Evolutionary conservation across 1,284 basidiomycete genomes (phyloP).

Genomic region (Schizophyllum amplum): DNA sequence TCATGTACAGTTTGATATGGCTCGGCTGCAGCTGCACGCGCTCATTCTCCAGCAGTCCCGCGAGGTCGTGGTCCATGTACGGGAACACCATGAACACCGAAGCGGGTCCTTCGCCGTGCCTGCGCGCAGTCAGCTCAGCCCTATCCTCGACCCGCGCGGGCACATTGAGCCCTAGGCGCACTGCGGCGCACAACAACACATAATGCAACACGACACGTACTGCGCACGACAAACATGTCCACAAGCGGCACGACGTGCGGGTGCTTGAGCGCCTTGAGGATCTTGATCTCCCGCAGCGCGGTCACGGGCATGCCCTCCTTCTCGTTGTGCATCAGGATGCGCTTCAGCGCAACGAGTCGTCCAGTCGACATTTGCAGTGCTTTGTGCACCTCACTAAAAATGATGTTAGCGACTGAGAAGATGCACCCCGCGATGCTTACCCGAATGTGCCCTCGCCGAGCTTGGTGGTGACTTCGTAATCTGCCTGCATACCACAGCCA

Average conservation of each 20-base stretch:
- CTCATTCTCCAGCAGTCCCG: conserved; percentile 88
- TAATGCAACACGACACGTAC: conserved; percentile 33
- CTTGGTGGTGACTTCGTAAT: conserved; percentile 79
- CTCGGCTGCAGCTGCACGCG: conserved; percentile 74
- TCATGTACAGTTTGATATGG: conserved; percentile 94
- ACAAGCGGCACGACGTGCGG: conserved; percentile 81
- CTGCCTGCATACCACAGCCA: conserved; percentile 71
- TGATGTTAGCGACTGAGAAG: conserved; percentile 3
- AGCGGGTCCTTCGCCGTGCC: conserved; percentile 55
- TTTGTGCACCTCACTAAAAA: conserved; percentile 78
- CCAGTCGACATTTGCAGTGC: conserved; percentile 62
- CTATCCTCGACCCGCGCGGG: no score
- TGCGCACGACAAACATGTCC: conserved; percentile 85
- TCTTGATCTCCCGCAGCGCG: conserved; percentile 96
- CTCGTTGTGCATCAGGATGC: conserved; percentile 93
- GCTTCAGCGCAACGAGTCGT: conserved; percentile 80
- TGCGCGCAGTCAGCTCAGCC: no score
- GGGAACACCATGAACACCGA: conserved; percentile 99
- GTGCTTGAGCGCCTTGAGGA: conserved; percentile 86
- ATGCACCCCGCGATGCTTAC: conserved; percentile 28
- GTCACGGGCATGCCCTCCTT: conserved; percentile 97
- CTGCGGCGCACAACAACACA: neutral
- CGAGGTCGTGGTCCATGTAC: conserved; percentile 99
- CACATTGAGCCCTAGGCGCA: no score
- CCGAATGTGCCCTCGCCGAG: conserved; percentile 95